Base-by-base conservation (phyloP, 257 asterid species). In the Penstemon davidsonii region DNA sequence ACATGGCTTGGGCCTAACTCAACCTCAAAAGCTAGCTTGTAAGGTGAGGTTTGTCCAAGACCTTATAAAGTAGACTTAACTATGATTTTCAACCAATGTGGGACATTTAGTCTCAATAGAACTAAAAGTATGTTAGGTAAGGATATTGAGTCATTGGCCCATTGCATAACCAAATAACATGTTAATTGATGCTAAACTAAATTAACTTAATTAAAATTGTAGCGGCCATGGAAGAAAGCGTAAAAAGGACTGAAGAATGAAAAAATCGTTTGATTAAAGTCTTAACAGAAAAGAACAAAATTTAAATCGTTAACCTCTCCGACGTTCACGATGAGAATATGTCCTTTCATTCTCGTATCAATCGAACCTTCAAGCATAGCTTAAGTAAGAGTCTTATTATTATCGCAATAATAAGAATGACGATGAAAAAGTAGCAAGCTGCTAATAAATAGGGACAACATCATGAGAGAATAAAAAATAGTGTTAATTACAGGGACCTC, bases 341-440 rank as follows among this genome's bases (percentile, higher is more conserved):
- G 88, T 18, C 85, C 79, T 52, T 66, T 82, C 45, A 80, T 76
- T 69, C 83, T 86, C 63, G 71, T 69, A 51, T 81, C 87, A 54
- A 75, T 69, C 51, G 87, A 82, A 44, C 87, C 90, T 82, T 87
- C 79, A 68, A 69, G 19, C 58, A 64, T 59, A 73, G 50, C 25
- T 51, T 46, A 7, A 46, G 8, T 3, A 4, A 15, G 8, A 5
- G 4, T 50, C 55, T 50, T 50, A 8, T 8, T 1, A 4, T 8
- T 50, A 50, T 50, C n/a, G n/a, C 4, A 41, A 59, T 45, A 60
- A 5, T 57, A 6, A 8, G 2, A 64, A 50, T 39, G 40, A 55
- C 36, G 52, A 38, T 33, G 39, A 33, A 51, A 50, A 45, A 51
- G 46, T 42, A 64, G 42, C 66, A n/a, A n/a, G n/a, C n/a, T n/a